Percentiles rank a stretch among this genome's conserved stretches.
These are phyloP conservation scores for Aspergillus conjunctus DNA, from an alignment of 495 filamentous ascomycete genomes.

Conservation along the genomic window DNA sequence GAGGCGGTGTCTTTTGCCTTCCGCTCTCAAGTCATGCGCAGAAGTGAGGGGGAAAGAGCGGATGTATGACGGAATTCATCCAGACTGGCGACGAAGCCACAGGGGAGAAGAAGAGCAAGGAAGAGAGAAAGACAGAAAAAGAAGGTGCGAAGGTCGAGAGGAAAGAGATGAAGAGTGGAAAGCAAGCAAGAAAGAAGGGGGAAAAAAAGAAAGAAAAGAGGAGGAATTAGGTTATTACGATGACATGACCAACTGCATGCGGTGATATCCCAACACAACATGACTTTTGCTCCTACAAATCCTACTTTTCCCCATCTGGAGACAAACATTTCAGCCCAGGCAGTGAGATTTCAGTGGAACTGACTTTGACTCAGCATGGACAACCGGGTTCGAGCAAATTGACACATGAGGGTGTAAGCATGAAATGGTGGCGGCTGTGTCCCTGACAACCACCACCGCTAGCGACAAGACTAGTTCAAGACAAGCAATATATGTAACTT, in stretches of 20 bases:
- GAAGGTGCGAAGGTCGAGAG: background rate
- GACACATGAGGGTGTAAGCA: background rate
- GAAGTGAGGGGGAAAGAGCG: slow-evolving; percentile 10
- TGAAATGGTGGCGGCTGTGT: slow-evolving; percentile 26
- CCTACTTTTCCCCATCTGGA: background rate
- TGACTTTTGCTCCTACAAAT: background rate
- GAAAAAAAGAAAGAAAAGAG: slow-evolving; percentile 6
- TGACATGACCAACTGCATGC: slow-evolving; percentile 20
- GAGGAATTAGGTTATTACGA: background rate
- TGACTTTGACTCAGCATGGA: background rate
- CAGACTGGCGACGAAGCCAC: slow-evolving; percentile 4
- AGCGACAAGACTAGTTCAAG: background rate
- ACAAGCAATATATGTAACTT: background rate
- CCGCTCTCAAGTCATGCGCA: background rate
- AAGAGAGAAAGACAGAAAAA: slow-evolving; percentile 3
- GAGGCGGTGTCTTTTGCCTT: slow-evolving; percentile 3
- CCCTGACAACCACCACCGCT: slow-evolving; percentile 25
- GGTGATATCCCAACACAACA: slow-evolving; percentile 1
- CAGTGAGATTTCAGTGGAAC: background rate
- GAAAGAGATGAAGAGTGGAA: background rate
- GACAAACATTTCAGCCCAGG: background rate
- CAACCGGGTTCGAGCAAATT: slow-evolving; percentile 3
- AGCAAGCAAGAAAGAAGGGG: slow-evolving; percentile 10
- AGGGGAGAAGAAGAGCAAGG: background rate
- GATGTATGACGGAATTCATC: slow-evolving; percentile 5